Conservation (phyloP, 306 rosid genomes). For the Luffa acutangula region DNA sequence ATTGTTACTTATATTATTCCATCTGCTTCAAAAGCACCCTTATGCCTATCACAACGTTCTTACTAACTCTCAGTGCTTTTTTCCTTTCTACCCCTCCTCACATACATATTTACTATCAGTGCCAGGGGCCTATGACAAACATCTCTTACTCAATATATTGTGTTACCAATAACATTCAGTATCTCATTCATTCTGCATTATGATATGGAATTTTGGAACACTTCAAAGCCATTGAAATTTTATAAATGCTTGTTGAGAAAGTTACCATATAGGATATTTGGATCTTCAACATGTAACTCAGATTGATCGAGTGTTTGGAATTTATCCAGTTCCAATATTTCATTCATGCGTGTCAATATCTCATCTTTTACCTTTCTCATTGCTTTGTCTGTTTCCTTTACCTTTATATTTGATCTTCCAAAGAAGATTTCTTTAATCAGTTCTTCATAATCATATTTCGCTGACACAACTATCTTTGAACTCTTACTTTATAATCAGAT, state of each 20-base stretch:
- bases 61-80: not conserved
- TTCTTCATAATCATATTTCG: not conserved
- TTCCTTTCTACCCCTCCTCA: not conserved
- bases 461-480: not conserved
- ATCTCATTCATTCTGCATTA: not conserved
- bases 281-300: not conserved
- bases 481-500: not conserved
- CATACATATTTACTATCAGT: not conserved
- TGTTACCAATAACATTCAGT: not conserved
- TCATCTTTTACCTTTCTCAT: not conserved
- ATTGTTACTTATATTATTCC: not conserved
- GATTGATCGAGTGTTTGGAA: not conserved
- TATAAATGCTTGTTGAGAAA: not conserved
- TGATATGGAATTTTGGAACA: not conserved
- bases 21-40: not conserved
- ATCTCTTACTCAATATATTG: not conserved
- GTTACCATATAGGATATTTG: not conserved
- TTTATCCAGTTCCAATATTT: not conserved
- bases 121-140: not conserved
- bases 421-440: not conserved
- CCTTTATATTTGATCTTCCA: not conserved
- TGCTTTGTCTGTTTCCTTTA: not conserved
- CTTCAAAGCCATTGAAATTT: not conserved
- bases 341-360: not conserved
- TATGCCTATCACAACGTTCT: not conserved